Conservation (phyloP, 495 filamentous ascomycete species). For the Penicillium paxilli region DNA sequence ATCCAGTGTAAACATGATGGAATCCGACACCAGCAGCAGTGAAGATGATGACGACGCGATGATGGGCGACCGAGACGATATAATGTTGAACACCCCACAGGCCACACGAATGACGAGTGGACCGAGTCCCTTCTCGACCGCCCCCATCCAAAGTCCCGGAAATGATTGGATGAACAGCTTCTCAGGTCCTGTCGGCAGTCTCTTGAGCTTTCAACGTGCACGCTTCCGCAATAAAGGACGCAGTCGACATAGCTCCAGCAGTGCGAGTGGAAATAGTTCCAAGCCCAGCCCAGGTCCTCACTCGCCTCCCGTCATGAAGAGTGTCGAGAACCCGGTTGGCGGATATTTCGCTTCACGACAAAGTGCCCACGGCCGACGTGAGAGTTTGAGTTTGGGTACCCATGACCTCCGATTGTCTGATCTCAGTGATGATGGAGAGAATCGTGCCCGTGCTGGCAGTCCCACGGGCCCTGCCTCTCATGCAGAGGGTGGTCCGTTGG, state of each 20-base stretch:
- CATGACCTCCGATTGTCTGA: slow-evolving; percentile 85
- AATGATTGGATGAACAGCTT: slow-evolving; percentile 61
- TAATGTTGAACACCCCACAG: slow-evolving; percentile 62
- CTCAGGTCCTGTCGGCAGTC: slow-evolving; percentile 64
- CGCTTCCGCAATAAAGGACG: slow-evolving; percentile 55
- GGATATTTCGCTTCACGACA: slow-evolving; percentile 47
- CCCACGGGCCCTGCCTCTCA: slow-evolving; percentile 35
- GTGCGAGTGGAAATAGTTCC: slow-evolving; percentile 67
- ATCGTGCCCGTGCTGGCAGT: slow-evolving; percentile 47
- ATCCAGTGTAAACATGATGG: slow-evolving; percentile 78
- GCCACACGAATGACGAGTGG: slow-evolving; percentile 38
- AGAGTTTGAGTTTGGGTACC: slow-evolving; percentile 84
- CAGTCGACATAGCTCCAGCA: slow-evolving; percentile 68
- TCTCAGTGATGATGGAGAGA: slow-evolving; percentile 75
- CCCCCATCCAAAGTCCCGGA: slow-evolving; percentile 47
- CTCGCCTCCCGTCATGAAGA: slow-evolving; percentile 65
- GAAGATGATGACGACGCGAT: slow-evolving; percentile 77
- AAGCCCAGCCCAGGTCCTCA: slow-evolving; percentile 64
- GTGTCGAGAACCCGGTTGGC: slow-evolving; percentile 52
- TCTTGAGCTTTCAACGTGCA: slow-evolving; percentile 75
- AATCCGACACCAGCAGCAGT: slow-evolving; percentile 73
- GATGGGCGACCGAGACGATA: slow-evolving; percentile 78
- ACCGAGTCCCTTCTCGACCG: slow-evolving; percentile 48
- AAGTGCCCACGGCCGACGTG: slow-evolving; percentile 61
- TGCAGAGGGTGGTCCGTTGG: slow-evolving; percentile 36